Evolutionary conservation across 108 stramenopile species (phyloP).

Genomic region (Schizochytrium sp.): DNA sequence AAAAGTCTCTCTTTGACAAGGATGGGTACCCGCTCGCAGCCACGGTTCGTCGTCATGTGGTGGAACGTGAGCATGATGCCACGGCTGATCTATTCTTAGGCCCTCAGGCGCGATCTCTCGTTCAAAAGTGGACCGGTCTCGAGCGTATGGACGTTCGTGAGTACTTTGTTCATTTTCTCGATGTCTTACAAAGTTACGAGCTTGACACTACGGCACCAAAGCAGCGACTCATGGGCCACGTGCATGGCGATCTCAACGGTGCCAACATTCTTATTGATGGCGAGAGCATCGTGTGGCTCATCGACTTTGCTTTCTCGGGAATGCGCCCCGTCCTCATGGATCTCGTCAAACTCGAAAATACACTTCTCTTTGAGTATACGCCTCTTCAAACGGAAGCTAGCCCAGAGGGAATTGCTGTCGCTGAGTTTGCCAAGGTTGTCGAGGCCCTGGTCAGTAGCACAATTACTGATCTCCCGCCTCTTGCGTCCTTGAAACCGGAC

Average conservation of each 20-base stretch:
- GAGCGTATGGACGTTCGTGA: background rate
- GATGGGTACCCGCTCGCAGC: background rate
- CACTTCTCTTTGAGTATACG: constrained; percentile 7
- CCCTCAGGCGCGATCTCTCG: background rate
- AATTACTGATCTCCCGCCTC: background rate
- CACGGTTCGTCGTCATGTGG: background rate
- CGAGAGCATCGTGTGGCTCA: constrained; percentile 5
- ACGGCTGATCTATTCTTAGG: background rate
- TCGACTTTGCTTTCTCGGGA: constrained; percentile 6
- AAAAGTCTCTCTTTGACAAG: background rate
- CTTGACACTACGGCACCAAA: background rate
- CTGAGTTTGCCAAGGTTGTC: background rate
- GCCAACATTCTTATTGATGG: constrained; percentile 18
- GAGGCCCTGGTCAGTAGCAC: background rate
- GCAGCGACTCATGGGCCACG: background rate
- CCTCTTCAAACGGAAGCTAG: background rate
- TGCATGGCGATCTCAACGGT: background rate
- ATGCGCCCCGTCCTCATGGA: background rate
- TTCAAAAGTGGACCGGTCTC: background rate
- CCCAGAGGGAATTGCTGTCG: background rate
- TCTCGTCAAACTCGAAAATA: background rate
- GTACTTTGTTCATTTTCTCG: background rate
- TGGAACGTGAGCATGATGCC: background rate
- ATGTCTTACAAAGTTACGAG: background rate
- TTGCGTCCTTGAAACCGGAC: background rate